phyloP scores from a whole-genome alignment of 345 rosid genomes.

The Combretum micranthum region DNA sequence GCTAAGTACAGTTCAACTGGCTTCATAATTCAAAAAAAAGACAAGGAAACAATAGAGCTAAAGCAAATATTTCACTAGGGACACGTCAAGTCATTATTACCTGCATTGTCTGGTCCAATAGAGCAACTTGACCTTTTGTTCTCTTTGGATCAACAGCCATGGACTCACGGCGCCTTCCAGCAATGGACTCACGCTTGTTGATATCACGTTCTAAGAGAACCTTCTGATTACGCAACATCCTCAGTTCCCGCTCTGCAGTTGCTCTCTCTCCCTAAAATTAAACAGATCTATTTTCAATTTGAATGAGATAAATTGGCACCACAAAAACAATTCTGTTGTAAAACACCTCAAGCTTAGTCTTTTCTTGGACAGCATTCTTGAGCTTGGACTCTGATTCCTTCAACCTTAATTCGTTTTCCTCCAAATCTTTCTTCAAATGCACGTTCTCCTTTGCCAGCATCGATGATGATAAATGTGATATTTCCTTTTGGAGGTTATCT shows the following conservation, averaged over 20 bases:
- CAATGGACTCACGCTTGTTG: constrained; percentile 70
- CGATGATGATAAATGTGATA: constrained; percentile 48
- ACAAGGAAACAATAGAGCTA: not conserved
- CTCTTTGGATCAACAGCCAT: constrained; percentile 35
- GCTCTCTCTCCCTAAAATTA: constrained; percentile 73
- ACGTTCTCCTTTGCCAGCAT: constrained; percentile 74
- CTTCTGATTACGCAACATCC: constrained; percentile 63
- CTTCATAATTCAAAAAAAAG: no score
- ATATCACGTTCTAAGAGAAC: constrained; percentile 79
- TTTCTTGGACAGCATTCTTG: constrained; percentile 80
- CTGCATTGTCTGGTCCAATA: constrained; percentile 46
- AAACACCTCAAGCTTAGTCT: constrained; percentile 89
- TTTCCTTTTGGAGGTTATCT: constrained; percentile 65
- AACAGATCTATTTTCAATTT: constrained; percentile 3
- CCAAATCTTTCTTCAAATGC: constrained; percentile 70
- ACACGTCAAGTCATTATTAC: constrained; percentile 14
- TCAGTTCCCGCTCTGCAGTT: constrained; percentile 72
- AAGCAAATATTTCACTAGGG: not conserved
- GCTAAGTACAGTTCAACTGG: no score
- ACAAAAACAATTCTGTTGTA: not conserved
- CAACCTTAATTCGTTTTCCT: constrained; percentile 66
- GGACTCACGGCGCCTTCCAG: constrained; percentile 72
- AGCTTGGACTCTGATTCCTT: constrained; percentile 83
- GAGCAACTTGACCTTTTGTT: constrained; percentile 21
- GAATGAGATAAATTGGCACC: not conserved